Conservation (phyloP, 2,329 filamentous ascomycete species). For the Alternaria arborescens region DNA sequence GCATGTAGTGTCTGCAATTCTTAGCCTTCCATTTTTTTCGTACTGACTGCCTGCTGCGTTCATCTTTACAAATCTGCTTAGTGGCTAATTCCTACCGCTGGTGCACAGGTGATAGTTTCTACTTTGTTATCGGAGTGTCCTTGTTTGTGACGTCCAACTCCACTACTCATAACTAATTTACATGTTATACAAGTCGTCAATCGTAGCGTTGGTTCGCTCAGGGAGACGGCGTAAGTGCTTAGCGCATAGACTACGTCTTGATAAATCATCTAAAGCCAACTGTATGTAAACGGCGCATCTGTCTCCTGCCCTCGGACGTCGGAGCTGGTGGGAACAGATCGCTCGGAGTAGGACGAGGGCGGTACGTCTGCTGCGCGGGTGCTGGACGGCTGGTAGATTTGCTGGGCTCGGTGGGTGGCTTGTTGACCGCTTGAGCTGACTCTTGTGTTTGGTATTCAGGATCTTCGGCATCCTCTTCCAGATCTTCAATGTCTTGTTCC, state of each 20-base stretch:
- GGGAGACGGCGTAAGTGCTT: neutral
- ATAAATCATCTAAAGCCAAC: constrained; percentile 2
- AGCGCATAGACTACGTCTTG: neutral
- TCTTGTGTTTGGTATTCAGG: constrained; percentile 12
- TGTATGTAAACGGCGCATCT: constrained; percentile 40
- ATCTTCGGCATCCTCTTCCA: constrained; percentile 27
- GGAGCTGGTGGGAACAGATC: constrained; percentile 40
- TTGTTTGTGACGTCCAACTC: neutral
- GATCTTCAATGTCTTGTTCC: constrained; percentile 32
- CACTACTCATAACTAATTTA: neutral
- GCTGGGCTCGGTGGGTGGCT: constrained; percentile 1
- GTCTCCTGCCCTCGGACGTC: constrained; percentile 16
- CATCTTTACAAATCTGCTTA: neutral
- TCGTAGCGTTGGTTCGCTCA: neutral
- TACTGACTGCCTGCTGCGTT: neutral
- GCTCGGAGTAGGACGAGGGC: constrained; percentile 30
- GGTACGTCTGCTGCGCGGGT: constrained; percentile 28
- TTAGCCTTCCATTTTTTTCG: neutral
- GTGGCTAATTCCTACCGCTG: neutral
- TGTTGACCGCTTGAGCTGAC: neutral
- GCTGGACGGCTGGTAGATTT: constrained; percentile 2
- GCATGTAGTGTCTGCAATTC: neutral
- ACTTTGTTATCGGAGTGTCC: neutral
- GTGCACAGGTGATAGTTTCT: neutral
- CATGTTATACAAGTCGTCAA: neutral